phyloP scores from a whole-genome alignment of 23 red algal species.

The Gracilaria domingensis region DNA sequence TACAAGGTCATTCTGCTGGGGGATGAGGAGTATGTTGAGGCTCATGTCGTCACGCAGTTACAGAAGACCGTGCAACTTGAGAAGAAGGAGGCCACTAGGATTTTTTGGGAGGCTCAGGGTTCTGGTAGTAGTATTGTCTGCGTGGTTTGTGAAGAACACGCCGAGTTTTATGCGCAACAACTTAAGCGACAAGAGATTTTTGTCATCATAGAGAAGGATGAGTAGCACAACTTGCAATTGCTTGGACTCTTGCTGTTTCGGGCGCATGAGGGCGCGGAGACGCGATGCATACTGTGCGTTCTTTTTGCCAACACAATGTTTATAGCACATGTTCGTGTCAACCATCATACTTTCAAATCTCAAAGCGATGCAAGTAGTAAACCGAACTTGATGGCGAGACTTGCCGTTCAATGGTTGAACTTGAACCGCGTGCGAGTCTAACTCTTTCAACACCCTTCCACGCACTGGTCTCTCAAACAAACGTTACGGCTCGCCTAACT shows the following conservation, averaged over 20 bases:
- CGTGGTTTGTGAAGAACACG: conserved; percentile 95
- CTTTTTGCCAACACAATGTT: not conserved
- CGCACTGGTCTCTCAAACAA: not conserved
- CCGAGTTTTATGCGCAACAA: conserved; percentile 98
- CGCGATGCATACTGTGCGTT: not conserved
- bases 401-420: not conserved
- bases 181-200: conserved; percentile 92
- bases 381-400: not conserved
- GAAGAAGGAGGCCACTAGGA: conserved; percentile 88
- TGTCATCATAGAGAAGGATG: conserved; percentile 92
- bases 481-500: too few relatives aligned
- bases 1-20: conserved; percentile 98
- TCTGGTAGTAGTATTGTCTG: conserved; percentile 77
- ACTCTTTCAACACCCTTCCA: not conserved
- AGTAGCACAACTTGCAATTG: conserved; percentile 16
- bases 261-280: too few relatives aligned
- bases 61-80: conserved; percentile 92
- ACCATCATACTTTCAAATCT: not conserved
- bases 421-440: not conserved
- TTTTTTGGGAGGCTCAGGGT: conserved; percentile 88
- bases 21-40: conserved; percentile 98
- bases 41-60: conserved; percentile 85
- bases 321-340: conserved; percentile 10
- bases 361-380: not conserved
- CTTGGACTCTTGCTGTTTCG: not conserved